Evolutionary conservation across 2,329 filamentous ascomycete species (phyloP), one percentile per base, ranked within the genome.

Genomic region (Pseudogymnoascus sp.): DNA sequence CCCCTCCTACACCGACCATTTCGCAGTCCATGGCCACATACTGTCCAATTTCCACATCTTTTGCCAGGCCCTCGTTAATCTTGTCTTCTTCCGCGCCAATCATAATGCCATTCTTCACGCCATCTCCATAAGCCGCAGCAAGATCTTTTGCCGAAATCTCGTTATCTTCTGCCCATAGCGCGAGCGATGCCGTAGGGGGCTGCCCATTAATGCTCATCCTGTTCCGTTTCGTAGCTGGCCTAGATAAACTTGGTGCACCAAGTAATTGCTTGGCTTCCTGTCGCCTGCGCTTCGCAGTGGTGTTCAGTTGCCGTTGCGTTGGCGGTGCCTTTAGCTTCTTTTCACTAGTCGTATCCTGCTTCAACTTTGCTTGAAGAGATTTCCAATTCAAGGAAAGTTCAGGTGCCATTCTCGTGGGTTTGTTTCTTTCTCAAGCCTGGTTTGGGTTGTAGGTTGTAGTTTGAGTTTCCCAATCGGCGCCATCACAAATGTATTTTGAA

Each of bases 21-120:
- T 99, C 94, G 74, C 94, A 99, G 77, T 99, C 94, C 54, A 99
- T 84, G 18, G 90, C 89, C 41, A 99, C 77, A 73, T 96, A 99
- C 79, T 94, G 96, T 59, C 93, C 94, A 18, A 92, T 77, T 60
- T 91, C 84, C 36, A 88, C 76, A 5, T 81, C 83, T 22, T 77
- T 73, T 1, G 83, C 81, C 3, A 85, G 76, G 0, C 88, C 88
- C 47, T 84, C 81, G 69, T 90, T 90, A 64, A 86, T 76, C 47
- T 79, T 80, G 58, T 81, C 79, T 38, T 80, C 74, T 22, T 72
- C 73, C 9, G 78, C 73, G 28, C 71, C 68, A 14, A 74, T 73
- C 28, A 84, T 74, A 63, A 80, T 74, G 2, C 82, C 79, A 61
- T 78, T 74, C 62, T 78, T 79, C 7, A 78, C 65, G 1, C 81